Conservation (phyloP, 352 stramenopile genomes). For the Globisporangium cederbergense region DNA sequence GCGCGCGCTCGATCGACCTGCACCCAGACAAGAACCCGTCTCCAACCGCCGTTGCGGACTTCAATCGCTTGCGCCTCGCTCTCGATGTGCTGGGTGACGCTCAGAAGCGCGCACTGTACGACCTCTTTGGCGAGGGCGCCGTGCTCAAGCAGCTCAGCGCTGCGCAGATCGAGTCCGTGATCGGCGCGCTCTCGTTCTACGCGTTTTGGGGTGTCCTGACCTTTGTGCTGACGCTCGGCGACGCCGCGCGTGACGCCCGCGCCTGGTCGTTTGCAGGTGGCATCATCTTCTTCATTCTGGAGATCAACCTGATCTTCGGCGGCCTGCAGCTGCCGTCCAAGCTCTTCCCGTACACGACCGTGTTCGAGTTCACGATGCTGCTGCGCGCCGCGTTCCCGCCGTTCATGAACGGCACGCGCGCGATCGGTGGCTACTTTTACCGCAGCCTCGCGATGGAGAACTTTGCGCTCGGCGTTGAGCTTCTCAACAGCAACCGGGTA, state of each 20-base stretch:
- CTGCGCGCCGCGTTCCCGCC: conserved; percentile 93
- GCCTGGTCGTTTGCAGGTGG: conserved; percentile 93
- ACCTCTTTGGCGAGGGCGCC: conserved; percentile 92
- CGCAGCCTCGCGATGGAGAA: conserved; percentile 67
- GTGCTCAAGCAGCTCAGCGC: conserved; percentile 88
- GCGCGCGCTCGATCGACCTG: conserved; percentile 91
- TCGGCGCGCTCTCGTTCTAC: conserved; percentile 94
- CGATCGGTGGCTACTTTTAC: conserved; percentile 91
- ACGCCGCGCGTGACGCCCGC: conserved; percentile 80
- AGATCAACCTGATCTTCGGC: conserved; percentile 91
- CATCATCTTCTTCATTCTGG: conserved; percentile 92
- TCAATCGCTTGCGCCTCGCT: conserved; percentile 91
- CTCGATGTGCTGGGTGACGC: conserved; percentile 94
- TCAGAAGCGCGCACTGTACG: conserved; percentile 93
- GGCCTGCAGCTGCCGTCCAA: conserved; percentile 42
- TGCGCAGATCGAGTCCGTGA: conserved; percentile 88
- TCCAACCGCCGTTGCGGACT: conserved; percentile 88
- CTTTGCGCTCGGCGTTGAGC: conserved; percentile 64
- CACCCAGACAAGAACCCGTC: conserved; percentile 97
- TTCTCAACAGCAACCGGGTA: conserved; percentile 82
- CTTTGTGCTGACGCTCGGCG: conserved; percentile 94
- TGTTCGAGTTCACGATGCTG: conserved; percentile 91
- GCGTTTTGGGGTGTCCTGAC: conserved; percentile 94
- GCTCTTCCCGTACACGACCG: conserved; percentile 81
- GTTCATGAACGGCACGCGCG: conserved; percentile 96